Evolutionary conservation across 805 yeast genomes (phyloP).

Genomic region (Kazachstania viticola): DNA sequence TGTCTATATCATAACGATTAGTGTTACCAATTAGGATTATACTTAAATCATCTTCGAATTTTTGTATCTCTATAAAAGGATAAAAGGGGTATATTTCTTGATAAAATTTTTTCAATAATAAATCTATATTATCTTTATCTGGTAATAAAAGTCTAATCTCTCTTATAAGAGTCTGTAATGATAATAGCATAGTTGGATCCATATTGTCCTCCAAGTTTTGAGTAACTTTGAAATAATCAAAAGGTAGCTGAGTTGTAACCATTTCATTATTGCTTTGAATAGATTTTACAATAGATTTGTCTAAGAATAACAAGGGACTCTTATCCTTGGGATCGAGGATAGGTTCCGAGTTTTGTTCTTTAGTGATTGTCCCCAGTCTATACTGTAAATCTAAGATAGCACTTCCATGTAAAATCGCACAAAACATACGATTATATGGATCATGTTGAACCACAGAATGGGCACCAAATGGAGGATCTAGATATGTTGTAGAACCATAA

Average conservation of each 20-base stretch:
- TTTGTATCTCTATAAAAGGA: conserved; percentile 12
- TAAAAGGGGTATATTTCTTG: conserved; percentile 14
- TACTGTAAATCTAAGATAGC: conserved; percentile 8
- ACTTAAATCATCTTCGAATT: conserved; percentile 6
- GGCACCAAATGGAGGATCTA: conserved; percentile 10
- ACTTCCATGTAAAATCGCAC: conserved; percentile 11
- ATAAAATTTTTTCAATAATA: conserved; percentile 9
- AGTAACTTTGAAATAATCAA: conserved; percentile 8
- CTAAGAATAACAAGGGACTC: conserved; percentile 9
- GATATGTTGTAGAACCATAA: conserved; percentile 9
- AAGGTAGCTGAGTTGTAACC: conserved; percentile 6
- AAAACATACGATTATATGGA: conserved; percentile 7
- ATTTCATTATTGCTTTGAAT: conserved; percentile 4
- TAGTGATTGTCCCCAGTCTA: conserved; percentile 4
- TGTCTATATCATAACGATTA: conserved; percentile 1
- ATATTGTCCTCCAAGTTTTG: conserved; percentile 8
- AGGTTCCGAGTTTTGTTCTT: neutral
- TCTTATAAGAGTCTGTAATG: conserved; percentile 4
- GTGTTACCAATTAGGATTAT: conserved; percentile 1
- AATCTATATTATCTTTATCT: conserved; percentile 5
- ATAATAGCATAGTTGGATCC: conserved; percentile 4
- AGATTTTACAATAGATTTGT: conserved; percentile 11
- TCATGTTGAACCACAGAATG: conserved; percentile 11
- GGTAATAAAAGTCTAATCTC: conserved; percentile 8
- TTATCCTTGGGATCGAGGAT: conserved; percentile 1